Conservation (phyloP, 352 stramenopile genomes). For the Pilasporangium apinafurcum region DNA sequence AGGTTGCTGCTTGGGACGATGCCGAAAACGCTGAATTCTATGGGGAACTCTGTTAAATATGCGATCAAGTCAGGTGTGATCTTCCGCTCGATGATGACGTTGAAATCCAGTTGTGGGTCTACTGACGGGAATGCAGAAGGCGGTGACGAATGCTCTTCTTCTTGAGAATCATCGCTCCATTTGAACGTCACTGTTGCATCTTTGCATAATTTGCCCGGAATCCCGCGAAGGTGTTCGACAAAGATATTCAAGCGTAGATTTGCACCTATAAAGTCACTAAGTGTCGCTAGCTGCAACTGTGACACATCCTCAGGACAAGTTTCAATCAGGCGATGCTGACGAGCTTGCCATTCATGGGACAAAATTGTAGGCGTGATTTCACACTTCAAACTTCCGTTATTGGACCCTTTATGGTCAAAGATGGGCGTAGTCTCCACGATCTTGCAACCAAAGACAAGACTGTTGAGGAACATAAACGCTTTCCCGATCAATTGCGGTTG, state of each 20-base stretch:
- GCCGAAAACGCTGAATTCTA: constrained; percentile 55
- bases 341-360: constrained; percentile 71
- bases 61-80: constrained; percentile 47
- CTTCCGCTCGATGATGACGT: constrained; percentile 36
- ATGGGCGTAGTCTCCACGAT: constrained; percentile 50
- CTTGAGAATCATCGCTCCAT: constrained; percentile 17
- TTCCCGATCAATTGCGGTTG: constrained; percentile 68
- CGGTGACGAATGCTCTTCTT: constrained; percentile 35
- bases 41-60: constrained; percentile 30
- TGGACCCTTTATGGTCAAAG: constrained; percentile 35
- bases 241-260: constrained; percentile 52
- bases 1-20: constrained; percentile 75
- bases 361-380: constrained; percentile 59
- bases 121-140: constrained; percentile 39
- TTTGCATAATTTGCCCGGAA: constrained; percentile 73
- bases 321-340: constrained; percentile 55
- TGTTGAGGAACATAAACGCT: constrained; percentile 58
- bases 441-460: constrained; percentile 57
- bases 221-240: constrained; percentile 43
- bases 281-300: constrained; percentile 28
- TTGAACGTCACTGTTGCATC: constrained; percentile 51
- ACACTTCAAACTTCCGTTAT: constrained; percentile 37
- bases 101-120: constrained; percentile 55
- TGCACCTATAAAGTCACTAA: constrained; percentile 35
- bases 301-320: constrained; percentile 34